A percentile compares a stretch with the other conserved stretches of the same genome.
These are phyloP conservation scores for Solanum aculeatissimum DNA, from an alignment of 305 asterid genomes.

Conservation along the genomic window DNA sequence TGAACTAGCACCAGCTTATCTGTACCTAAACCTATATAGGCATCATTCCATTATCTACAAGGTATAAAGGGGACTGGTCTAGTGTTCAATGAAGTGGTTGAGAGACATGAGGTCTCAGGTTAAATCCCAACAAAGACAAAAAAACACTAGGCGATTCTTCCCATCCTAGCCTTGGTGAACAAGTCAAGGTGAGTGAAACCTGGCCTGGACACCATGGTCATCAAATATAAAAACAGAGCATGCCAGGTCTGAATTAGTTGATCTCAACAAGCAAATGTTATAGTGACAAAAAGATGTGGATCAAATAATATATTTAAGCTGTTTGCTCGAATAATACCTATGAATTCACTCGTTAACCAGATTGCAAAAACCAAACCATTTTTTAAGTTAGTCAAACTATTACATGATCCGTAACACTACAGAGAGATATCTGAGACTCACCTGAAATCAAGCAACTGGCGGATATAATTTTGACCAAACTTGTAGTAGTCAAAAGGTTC, in stretches of 20 bases:
- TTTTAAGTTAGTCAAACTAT: not conserved
- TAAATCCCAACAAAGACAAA: too few species aligned
- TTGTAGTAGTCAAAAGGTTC: conserved; percentile 88
- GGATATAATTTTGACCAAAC: conserved; percentile 74
- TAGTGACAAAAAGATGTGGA: not conserved
- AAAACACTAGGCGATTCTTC: too few species aligned
- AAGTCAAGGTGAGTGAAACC: too few species aligned
- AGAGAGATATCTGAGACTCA: conserved; percentile 1
- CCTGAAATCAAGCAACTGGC: conserved; percentile 81
- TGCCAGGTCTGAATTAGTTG: not conserved
- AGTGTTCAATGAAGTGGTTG: too few species aligned
- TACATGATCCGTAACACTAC: not conserved
- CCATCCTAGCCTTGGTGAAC: too few species aligned
- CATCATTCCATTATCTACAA: not conserved
- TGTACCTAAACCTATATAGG: not conserved
- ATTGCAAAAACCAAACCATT: not conserved
- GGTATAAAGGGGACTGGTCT: not conserved
- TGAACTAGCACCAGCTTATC: not conserved
- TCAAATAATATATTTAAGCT: not conserved
- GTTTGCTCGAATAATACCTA: not conserved
- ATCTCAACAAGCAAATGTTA: not conserved
- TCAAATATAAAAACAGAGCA: not conserved
- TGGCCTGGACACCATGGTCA: too few species aligned
- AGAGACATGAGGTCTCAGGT: too few species aligned
- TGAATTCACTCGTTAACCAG: not conserved